These are phyloP conservation scores for Entrophospora sp. DNA, from an alignment of 192 early-diverging fungal species.

Conservation along the genomic window DNA sequence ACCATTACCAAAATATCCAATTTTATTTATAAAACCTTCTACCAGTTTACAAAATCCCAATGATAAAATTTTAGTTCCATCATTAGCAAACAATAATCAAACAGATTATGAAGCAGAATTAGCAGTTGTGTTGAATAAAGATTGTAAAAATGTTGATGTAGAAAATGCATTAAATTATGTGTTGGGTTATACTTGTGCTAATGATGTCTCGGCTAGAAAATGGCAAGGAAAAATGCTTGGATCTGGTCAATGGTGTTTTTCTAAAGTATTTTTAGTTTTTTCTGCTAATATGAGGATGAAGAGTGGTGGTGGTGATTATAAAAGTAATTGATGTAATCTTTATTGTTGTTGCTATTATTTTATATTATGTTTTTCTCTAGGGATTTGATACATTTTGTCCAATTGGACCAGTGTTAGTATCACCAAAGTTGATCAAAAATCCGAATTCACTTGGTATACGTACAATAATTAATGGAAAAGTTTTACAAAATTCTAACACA, in stretches of 20 bases:
- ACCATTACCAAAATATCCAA: conserved; percentile 37
- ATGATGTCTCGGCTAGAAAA: conserved; percentile 52
- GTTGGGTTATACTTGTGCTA: conserved; percentile 46
- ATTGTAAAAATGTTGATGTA: conserved; percentile 40
- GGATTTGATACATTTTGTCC: conserved; percentile 55
- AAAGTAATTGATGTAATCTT: too few species aligned
- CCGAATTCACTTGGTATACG: conserved; percentile 41
- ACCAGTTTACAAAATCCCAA: conserved; percentile 34
- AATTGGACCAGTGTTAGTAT: conserved; percentile 49
- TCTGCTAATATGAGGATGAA: not conserved
- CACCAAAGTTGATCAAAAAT: conserved; percentile 34
- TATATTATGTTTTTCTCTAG: not conserved
- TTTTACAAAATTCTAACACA: conserved; percentile 44
- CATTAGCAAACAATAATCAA: conserved; percentile 39
- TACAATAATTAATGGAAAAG: conserved; percentile 23
- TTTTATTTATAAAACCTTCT: conserved; percentile 51
- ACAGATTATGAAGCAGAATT: conserved; percentile 56
- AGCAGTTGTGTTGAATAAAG: conserved; percentile 50
- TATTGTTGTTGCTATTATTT: not conserved
- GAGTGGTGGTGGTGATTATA: too few species aligned
- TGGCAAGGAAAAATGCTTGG: conserved; percentile 40
- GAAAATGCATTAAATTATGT: conserved; percentile 44
- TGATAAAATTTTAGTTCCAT: conserved; percentile 38
- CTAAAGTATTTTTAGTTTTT: conserved; percentile 29
- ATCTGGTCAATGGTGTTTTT: conserved; percentile 50